Conservation (phyloP, 2,329 filamentous ascomycete species). For the Beauveria brongniartii region DNA sequence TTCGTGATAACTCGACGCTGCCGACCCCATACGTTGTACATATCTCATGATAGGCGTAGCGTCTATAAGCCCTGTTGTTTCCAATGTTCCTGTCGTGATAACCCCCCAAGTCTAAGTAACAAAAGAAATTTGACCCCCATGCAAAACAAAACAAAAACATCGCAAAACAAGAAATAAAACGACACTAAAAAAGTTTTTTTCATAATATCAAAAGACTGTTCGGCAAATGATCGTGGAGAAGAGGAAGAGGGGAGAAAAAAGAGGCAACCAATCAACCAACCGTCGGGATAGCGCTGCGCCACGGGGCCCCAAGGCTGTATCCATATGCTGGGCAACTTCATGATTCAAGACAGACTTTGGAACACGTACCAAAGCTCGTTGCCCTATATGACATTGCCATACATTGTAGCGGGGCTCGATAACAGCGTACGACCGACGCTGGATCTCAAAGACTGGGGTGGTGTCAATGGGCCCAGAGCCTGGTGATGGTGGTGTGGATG, state of each 20-base stretch:
- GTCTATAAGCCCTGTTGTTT: constrained; percentile 9
- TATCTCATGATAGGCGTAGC: constrained; percentile 5
- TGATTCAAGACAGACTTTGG: neutral
- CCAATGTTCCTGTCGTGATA: neutral
- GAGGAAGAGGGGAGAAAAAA: neutral
- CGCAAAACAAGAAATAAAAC: constrained; percentile 1
- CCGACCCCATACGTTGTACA: neutral
- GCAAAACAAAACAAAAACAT: neutral
- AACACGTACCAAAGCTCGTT: neutral
- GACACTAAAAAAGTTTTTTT: neutral
- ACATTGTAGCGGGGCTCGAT: constrained; percentile 8
- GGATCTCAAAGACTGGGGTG: constrained; percentile 8
- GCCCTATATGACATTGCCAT: constrained; percentile 9
- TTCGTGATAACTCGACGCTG: neutral
- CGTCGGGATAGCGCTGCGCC: neutral
- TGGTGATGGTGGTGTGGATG: constrained; percentile 20
- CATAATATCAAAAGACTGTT: neutral
- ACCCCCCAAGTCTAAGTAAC: neutral
- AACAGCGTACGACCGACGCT: constrained; percentile 1
- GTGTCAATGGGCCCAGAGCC: constrained; percentile 12
- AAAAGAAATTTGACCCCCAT: constrained; percentile 2
- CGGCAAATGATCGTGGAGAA: neutral
- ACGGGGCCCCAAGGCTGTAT: neutral
- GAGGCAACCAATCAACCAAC: neutral
- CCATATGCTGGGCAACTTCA: neutral